Evolutionary conservation across 345 rosid genomes (phyloP).

Genomic region (Nephelium lappaceum): DNA sequence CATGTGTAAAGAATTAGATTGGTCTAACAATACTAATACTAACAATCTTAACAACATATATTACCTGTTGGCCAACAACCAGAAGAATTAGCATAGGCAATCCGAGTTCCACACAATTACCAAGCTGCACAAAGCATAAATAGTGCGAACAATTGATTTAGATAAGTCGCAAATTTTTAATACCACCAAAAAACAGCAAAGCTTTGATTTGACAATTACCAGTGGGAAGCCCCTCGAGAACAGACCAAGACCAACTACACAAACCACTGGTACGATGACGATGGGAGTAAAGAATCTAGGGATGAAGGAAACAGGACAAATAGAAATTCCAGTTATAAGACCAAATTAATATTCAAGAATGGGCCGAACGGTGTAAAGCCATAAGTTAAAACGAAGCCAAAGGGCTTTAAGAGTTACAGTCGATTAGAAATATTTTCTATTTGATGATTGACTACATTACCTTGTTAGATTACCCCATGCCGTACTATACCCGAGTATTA

Average conservation of each 20-base stretch:
- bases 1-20: neutral
- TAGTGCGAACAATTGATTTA: slow-evolving; percentile 3
- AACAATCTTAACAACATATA: neutral
- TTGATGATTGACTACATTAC: slow-evolving; percentile 33
- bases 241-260: slow-evolving; percentile 80
- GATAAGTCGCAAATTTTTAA: neutral
- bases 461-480: slow-evolving; percentile 80
- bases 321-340: neutral
- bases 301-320: neutral
- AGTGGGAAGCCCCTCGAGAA: slow-evolving; percentile 86
- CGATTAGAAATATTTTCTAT: neutral
- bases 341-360: neutral
- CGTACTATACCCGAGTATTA: slow-evolving; percentile 71
- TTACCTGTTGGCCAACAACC: slow-evolving; percentile 73
- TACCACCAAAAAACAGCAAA: neutral
- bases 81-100: slow-evolving; percentile 91
- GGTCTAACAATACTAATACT: neutral
- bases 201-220: slow-evolving; percentile 49
- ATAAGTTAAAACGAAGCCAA: neutral
- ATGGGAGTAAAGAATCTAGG: slow-evolving; percentile 77
- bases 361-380: neutral
- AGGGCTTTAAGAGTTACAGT: neutral
- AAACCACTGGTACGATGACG: slow-evolving; percentile 72
- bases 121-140: slow-evolving; percentile 63
- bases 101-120: slow-evolving; percentile 87